Evolutionary conservation across 2,329 filamentous ascomycete genomes (phyloP), one percentile per base, ranked within the genome.

Genomic region (Bipolaris sorokiniana): DNA sequence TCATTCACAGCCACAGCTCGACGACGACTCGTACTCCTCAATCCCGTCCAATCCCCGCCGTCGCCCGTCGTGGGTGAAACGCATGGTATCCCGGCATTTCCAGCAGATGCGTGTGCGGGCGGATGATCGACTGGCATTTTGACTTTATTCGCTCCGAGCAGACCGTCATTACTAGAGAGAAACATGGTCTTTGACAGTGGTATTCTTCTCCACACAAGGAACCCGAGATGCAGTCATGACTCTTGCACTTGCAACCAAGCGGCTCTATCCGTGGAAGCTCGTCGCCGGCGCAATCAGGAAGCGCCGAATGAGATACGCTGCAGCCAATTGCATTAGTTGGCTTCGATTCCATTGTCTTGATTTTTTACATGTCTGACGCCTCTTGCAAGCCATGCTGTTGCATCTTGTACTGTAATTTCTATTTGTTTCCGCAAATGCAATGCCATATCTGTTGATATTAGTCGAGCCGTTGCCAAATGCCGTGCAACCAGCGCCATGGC

Each of bases 41-140:
- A 16, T 15, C 20, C 44, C 42, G 18, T 11, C 7, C 11, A 36
- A 4, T 23, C 36, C 31, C 26, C n/a, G 11, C 28, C 28, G 23
- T 4, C 34, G 23, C 18, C 28, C 28, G 38, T 22, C 36, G 10
- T 40, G 34, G 36, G 7, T 7, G 36, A 38, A 48, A 53, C 2
- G 18, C 44, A 36, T 16, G 36, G 36, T n/a, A 31, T 26, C 33
- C 48, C 38, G 7, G 38, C 11, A 28, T 18, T 50, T 26, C 45
- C 40, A 46, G 40, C 26, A 46, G 31, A 45, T 59, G 57, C 57
- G 52, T 16, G 28, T 16, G 54, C 48, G 51, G 26, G 48, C 54
- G 53, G 57, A 44, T 59, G 48, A 53, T 57, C 53, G 54, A 48
- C 53, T 57, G 20, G 34, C 46, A 44, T 31, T 36, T 36, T 22